These are phyloP conservation scores for Pelagophyceae sp. DNA, from an alignment of 352 stramenopile species.

Conservation along the genomic window DNA sequence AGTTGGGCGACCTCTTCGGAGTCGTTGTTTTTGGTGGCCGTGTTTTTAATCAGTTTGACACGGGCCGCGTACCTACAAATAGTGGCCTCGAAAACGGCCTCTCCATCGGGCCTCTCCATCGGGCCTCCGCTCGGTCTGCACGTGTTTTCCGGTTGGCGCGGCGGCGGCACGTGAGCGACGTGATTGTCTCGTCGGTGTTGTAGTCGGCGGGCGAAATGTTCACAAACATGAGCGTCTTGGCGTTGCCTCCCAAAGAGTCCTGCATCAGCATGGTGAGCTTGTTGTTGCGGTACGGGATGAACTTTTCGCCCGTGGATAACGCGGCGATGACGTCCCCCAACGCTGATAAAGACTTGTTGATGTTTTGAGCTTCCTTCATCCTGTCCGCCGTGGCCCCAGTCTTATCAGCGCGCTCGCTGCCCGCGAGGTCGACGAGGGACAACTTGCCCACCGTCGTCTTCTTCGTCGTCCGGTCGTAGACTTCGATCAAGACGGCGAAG, in stretches of 20 bases:
- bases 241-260: constrained; percentile 46
- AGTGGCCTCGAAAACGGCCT: no score
- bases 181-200: constrained; percentile 40
- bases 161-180: not conserved
- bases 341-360: constrained; percentile 76
- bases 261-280: constrained; percentile 70
- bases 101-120: no score
- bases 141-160: no score
- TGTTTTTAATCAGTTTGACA: constrained; percentile 49
- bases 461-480: constrained; percentile 76
- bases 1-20: constrained; percentile 41
- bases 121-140: no score
- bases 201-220: constrained; percentile 45
- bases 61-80: constrained; percentile 40
- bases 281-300: constrained; percentile 78
- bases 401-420: constrained; percentile 48
- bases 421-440: constrained; percentile 45
- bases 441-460: constrained; percentile 45
- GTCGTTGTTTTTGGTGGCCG: constrained; percentile 39
- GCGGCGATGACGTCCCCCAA: constrained; percentile 79
- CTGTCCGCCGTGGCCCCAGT: constrained; percentile 37
- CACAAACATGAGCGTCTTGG: constrained; percentile 50
- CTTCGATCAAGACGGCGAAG: constrained; percentile 71
- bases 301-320: constrained; percentile 63
- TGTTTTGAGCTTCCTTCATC: constrained; percentile 67